These are phyloP conservation scores for Penicillium sp. DNA, from an alignment of 2,329 filamentous ascomycete species.

Conservation along the genomic window DNA sequence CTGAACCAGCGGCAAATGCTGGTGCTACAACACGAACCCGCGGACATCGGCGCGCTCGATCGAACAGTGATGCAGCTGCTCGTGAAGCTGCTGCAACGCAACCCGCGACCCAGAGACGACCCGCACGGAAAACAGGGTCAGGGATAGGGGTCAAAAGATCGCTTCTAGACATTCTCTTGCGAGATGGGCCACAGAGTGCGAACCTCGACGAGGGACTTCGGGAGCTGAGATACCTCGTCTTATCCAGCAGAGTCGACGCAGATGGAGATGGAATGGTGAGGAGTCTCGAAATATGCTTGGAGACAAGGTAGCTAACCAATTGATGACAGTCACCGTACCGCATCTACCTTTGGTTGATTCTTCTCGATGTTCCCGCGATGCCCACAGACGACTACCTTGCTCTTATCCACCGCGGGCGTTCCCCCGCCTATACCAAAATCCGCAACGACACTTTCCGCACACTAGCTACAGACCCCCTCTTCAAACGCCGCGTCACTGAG, in stretches of 20 bases:
- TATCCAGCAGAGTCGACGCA: constrained; percentile 50
- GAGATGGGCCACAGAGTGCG: constrained; percentile 72
- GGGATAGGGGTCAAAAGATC: constrained; percentile 47
- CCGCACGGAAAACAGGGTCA: constrained; percentile 45
- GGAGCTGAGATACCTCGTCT: constrained; percentile 48
- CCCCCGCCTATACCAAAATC: constrained; percentile 93
- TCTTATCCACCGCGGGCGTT: constrained; percentile 87
- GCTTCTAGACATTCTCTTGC: constrained; percentile 68
- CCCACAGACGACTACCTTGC: constrained; percentile 83
- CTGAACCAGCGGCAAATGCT: constrained; percentile 27
- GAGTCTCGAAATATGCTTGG: constrained; percentile 6
- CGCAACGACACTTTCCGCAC: constrained; percentile 98
- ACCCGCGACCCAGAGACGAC: constrained; percentile 30
- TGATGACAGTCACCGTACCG: constrained; percentile 71
- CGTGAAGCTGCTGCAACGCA: constrained; percentile 30
- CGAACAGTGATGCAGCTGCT: constrained; percentile 67
- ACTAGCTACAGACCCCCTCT: constrained; percentile 92
- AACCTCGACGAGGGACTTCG: constrained; percentile 50
- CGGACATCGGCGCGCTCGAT: constrained; percentile 55
- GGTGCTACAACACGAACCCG: constrained; percentile 26
- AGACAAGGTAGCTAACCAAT: constrained; percentile 11
- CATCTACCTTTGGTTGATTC: constrained; percentile 93
- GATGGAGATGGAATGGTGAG: constrained; percentile 53
- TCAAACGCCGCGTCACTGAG: constrained; percentile 90
- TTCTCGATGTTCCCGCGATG: constrained; percentile 81